Base-by-base conservation (phyloP, 2,329 filamentous ascomycete genomes). In the Colletotrichum karsti region DNA sequence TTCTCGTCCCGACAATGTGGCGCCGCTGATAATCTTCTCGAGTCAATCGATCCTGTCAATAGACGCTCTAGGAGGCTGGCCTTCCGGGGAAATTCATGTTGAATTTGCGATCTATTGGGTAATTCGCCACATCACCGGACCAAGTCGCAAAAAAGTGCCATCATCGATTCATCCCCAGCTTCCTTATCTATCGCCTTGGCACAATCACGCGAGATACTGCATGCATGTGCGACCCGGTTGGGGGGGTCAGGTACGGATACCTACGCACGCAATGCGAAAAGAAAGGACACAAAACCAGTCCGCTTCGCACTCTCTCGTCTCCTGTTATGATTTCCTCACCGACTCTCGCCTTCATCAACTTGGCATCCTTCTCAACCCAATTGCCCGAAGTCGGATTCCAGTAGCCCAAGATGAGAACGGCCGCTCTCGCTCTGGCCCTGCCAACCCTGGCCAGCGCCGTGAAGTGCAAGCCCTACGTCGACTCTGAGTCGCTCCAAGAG, bases 401-500 rank as follows among this genome's bases (percentile, higher is more conserved):
- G 24, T 5, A 5, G 15, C 26, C 35, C 55, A 67, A 62, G 42
- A 70, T 70, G 69, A 69, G 50, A 44, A 63, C 69, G 50, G 69
- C 73, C 63, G 56, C 74, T 51, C 64, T 76, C 20, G 67, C 74
- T 53, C 37, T 77, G 69, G 75, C 73, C 7, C 64, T 74, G 63
- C 70, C 72, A 6, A 69, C 69, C 15, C 56, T 75, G 42, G 72
- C 64, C 65, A 61, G 59, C 65, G 76, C 74, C 39, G 50, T 37
- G 48, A 69, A 71, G 67, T 74, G 71, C 73, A 77, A 78, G 73
- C 71, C 73, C 13, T 73, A 74, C 35, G 81, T 83, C 63, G 77
- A 77, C 44, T 80, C 79, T 13, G 75, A 79, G 53, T 74, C 76
- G 67, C 80, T 83, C 26, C 80, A 82, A 69, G 74, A 77, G 54